Evolutionary conservation across 257 asterid species (phyloP).

Genomic region (Solanum corneliomulleri): DNA sequence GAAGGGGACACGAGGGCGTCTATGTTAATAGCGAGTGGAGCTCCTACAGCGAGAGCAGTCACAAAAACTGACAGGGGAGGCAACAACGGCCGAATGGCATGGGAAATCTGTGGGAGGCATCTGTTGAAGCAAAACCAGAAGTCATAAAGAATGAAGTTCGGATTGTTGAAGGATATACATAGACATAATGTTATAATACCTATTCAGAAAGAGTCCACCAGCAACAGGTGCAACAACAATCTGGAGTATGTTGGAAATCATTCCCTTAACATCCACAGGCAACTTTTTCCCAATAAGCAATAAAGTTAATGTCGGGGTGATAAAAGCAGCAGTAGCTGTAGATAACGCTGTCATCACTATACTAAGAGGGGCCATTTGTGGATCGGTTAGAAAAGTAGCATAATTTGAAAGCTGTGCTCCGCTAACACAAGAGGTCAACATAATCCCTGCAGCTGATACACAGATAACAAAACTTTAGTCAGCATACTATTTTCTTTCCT

Average conservation of each 20-base stretch:
- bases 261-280: slow-evolving; percentile 91
- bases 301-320: slow-evolving; percentile 75
- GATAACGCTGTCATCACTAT: slow-evolving; percentile 96
- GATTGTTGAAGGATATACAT: background rate
- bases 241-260: slow-evolving; percentile 84
- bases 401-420: slow-evolving; percentile 97
- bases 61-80: slow-evolving; percentile 49
- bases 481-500: background rate
- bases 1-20: slow-evolving; percentile 58
- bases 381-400: slow-evolving; percentile 86
- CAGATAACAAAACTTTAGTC: slow-evolving; percentile 15
- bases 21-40: slow-evolving; percentile 74
- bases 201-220: slow-evolving; percentile 73
- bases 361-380: slow-evolving; percentile 94
- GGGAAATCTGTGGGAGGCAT: slow-evolving; percentile 54
- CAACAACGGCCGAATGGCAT: slow-evolving; percentile 34
- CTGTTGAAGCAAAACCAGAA: slow-evolving; percentile 32
- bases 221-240: slow-evolving; percentile 89
- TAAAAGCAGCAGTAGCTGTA: slow-evolving; percentile 79
- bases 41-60: slow-evolving; percentile 54
- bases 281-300: slow-evolving; percentile 76
- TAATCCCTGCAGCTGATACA: slow-evolving; percentile 76
- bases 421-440: slow-evolving; percentile 91
- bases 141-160: slow-evolving; percentile 2
- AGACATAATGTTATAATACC: slow-evolving; percentile 20